Percentiles rank a stretch among this genome's conserved stretches.
Conservation (phyloP, 352 stramenopile genomes). For the Phytopythium litorale region DNA sequence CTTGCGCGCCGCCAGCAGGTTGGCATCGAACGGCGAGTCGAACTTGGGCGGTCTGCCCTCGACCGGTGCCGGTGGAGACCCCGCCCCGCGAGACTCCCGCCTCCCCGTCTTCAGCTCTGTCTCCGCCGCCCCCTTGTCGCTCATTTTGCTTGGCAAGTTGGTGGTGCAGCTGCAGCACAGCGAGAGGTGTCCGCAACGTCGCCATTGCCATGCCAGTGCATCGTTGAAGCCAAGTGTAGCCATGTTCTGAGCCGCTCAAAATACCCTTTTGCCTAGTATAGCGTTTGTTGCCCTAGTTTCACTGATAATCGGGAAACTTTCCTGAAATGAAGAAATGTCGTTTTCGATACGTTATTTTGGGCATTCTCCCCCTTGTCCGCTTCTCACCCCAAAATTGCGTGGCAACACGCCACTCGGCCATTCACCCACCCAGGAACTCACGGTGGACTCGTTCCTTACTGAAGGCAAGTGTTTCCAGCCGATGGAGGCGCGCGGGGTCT, state of each 20-base stretch:
- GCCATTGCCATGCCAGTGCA: not conserved
- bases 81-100: not conserved
- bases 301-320: too few species aligned
- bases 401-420: conserved; percentile 6
- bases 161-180: too few species aligned
- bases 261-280: not conserved
- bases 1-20: conserved; percentile 43
- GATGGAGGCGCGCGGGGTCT: not conserved
- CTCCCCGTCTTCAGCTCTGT: not conserved
- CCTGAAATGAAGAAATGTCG: not conserved
- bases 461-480: not conserved
- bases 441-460: too few species aligned
- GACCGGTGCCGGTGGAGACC: not conserved
- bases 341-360: not conserved
- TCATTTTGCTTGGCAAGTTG: not conserved
- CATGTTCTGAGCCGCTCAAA: not conserved
- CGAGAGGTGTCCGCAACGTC: not conserved
- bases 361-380: not conserved
- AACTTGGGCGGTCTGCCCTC: conserved; percentile 14
- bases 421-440: not conserved
- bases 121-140: not conserved
- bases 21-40: conserved; percentile 63
- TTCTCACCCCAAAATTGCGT: conserved; percentile 13
- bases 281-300: not conserved
- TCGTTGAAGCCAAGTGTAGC: not conserved